These are phyloP conservation scores for Pugionium dolabratum DNA, from an alignment of 345 rosid species.

Conservation along the genomic window DNA sequence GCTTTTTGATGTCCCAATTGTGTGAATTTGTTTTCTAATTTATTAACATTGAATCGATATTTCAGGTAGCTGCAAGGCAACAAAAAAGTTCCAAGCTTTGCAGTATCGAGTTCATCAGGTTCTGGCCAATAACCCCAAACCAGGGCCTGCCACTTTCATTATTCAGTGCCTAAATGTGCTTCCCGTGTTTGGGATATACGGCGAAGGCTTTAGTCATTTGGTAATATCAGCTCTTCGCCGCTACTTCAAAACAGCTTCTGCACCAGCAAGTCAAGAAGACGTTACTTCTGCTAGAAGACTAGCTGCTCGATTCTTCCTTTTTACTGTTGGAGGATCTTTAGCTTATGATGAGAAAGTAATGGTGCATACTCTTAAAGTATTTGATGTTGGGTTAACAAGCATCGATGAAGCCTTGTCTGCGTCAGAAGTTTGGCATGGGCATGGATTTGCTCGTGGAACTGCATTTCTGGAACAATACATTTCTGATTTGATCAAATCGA, in stretches of 20 bases:
- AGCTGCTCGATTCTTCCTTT: conserved; percentile 64
- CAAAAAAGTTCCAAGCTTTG: conserved; percentile 69
- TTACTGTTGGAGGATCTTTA: conserved; percentile 51
- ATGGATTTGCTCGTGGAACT: conserved; percentile 41
- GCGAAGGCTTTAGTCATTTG: conserved; percentile 93
- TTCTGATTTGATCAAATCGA: conserved; percentile 52
- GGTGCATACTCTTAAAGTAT: conserved; percentile 60
- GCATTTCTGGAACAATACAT: conserved; percentile 63
- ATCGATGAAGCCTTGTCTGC: conserved; percentile 55
- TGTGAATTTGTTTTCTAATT: neutral
- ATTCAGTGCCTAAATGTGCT: conserved; percentile 65
- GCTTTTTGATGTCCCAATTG: neutral
- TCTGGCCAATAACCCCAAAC: conserved; percentile 63
- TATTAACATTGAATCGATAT: neutral
- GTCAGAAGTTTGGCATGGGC: conserved; percentile 37
- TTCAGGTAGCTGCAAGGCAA: conserved; percentile 76
- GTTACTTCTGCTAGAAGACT: conserved; percentile 51
- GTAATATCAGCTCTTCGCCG: conserved; percentile 75
- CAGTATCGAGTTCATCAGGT: conserved; percentile 66
- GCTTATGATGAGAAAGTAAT: conserved; percentile 63
- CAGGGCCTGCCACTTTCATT: conserved; percentile 74
- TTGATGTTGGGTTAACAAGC: conserved; percentile 53
- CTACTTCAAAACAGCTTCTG: conserved; percentile 45
- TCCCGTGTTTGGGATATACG: conserved; percentile 63
- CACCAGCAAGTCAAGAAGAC: conserved; percentile 42